Base-by-base conservation (phyloP, 2,329 filamentous ascomycete species). In the Boeremia exigua region DNA sequence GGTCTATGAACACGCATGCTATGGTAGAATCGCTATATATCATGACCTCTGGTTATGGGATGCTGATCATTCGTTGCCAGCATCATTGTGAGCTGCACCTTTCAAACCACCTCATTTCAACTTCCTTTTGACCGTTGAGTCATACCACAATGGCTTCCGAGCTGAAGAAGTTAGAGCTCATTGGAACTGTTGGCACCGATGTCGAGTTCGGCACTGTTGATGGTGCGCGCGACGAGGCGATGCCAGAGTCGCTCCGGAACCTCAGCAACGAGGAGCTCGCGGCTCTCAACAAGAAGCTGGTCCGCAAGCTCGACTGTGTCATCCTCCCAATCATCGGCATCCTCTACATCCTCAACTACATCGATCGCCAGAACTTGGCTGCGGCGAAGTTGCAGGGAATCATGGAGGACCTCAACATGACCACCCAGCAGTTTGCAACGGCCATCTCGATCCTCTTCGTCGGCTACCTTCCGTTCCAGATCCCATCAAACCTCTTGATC, bases 371-470 rank as follows among this genome's bases (percentile, higher is more conserved):
- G 30, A 63, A 63, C 43, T 44, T 66, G 23, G 60, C 60, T 3
- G 58, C 60, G 9, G 63, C 63, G 4, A 63, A 61, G 38, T 37
- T 66, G 34, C 58, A 65, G 30, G 63, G 63, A 12, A 63, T 66
- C 52, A 61, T 58, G 52, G 46, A 65, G 15, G 63, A 65, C 43
- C 57, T 63, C 36, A 60, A 63, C 49, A 62, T 66, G 56, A 60
- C 52, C 6, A 62, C 60, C 4, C 58, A 62, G 45, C 56, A 65
- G 27, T 66, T 63, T 33, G 60, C 58, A 25, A 66, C 63, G 9
- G 54, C 61, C 3, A 76, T n/a, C 76, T 88, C 58, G 85, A 88
- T 60, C 73, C 87, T 52, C 86, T 87, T 65, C 67, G 78, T 79
- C 28, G 76, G 81, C 37, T 63, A 65, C 60, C 47, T 66, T 12